Percentiles rank a stretch among this genome's conserved stretches.
Conservation (phyloP, 2,329 filamentous ascomycete genomes). For the Ceratocystis cacaofunesta region DNA sequence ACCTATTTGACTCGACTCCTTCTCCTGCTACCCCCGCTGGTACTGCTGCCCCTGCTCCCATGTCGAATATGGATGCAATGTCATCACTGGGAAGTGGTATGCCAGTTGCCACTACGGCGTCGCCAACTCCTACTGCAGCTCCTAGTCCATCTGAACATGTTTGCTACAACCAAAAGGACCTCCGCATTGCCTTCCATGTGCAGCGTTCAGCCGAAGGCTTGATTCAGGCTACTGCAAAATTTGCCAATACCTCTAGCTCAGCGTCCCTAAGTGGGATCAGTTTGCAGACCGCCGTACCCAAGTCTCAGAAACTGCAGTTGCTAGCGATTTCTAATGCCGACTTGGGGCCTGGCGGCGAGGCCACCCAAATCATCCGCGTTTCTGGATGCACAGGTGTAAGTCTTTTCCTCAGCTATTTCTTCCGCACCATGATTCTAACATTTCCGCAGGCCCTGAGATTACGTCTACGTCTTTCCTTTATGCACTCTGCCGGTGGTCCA, state of each 20-base stretch:
- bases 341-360: slow-evolving; percentile 62
- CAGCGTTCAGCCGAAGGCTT: slow-evolving; percentile 67
- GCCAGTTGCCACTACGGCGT: slow-evolving; percentile 10
- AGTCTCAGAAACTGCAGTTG: slow-evolving; percentile 85
- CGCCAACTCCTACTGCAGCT: slow-evolving; percentile 24
- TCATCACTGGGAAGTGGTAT: slow-evolving; percentile 28
- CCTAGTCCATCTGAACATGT: slow-evolving; percentile 42
- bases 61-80: slow-evolving; percentile 35
- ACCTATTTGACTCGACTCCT: slow-evolving; percentile 52
- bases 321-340: slow-evolving; percentile 76
- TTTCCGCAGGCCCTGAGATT: slow-evolving; percentile 58
- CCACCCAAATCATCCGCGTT: slow-evolving; percentile 81
- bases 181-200: slow-evolving; percentile 66
- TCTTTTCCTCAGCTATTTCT: slow-evolving; percentile 22
- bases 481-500: slow-evolving; percentile 51
- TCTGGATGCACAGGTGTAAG: slow-evolving; percentile 77
- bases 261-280: slow-evolving; percentile 57
- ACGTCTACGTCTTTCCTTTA: slow-evolving; percentile 70
- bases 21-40: slow-evolving; percentile 22
- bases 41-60: slow-evolving; percentile 26
- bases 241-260: slow-evolving; percentile 60
- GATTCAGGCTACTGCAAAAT: slow-evolving; percentile 70
- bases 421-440: slow-evolving; percentile 14
- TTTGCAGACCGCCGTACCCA: slow-evolving; percentile 87
- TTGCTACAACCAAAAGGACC: slow-evolving; percentile 76